Evolutionary conservation across 441 rosid species (phyloP).

Genomic region (Hypseocharis bilobata): DNA sequence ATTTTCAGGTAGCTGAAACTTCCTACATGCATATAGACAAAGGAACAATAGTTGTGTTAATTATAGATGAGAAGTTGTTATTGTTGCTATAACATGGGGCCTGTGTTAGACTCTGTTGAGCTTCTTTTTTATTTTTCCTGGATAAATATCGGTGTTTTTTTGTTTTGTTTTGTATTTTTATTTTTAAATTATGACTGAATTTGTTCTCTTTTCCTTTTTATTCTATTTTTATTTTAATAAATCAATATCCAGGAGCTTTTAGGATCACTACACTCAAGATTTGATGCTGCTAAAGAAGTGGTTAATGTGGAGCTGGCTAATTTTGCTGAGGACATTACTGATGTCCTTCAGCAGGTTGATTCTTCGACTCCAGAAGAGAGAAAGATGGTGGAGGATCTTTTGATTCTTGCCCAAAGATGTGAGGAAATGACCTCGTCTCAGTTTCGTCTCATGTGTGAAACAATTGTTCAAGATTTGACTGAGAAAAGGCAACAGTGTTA

Average conservation of each 20-base stretch:
- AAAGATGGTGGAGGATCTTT: conserved; percentile 51
- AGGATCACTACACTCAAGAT: conserved; percentile 58
- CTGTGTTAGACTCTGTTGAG: too few species aligned
- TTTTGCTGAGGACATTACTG: conserved; percentile 48
- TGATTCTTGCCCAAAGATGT: conserved; percentile 45
- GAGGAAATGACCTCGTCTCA: conserved; percentile 51
- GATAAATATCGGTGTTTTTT: too few species aligned
- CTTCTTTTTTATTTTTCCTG: neutral
- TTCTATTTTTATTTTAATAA: conserved; percentile 9
- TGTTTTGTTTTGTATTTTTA: neutral
- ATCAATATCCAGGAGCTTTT: conserved; percentile 50
- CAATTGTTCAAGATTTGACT: conserved; percentile 59
- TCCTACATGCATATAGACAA: neutral
- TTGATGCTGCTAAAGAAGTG: conserved; percentile 62
- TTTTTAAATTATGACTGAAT: neutral
- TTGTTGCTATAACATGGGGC: too few species aligned
- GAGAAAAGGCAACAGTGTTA: conserved; percentile 59
- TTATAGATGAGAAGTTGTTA: too few species aligned
- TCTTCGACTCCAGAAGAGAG: conserved; percentile 42
- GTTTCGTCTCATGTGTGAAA: conserved; percentile 60
- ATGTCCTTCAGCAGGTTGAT: conserved; percentile 46
- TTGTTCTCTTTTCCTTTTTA: conserved; percentile 2
- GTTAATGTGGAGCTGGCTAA: conserved; percentile 50
- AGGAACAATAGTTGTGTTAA: too few species aligned
- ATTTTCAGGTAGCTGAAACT: neutral